These are phyloP conservation scores for Malassezia arunalokei DNA, from an alignment of 1,284 basidiomycete genomes.

Conservation along the genomic window DNA sequence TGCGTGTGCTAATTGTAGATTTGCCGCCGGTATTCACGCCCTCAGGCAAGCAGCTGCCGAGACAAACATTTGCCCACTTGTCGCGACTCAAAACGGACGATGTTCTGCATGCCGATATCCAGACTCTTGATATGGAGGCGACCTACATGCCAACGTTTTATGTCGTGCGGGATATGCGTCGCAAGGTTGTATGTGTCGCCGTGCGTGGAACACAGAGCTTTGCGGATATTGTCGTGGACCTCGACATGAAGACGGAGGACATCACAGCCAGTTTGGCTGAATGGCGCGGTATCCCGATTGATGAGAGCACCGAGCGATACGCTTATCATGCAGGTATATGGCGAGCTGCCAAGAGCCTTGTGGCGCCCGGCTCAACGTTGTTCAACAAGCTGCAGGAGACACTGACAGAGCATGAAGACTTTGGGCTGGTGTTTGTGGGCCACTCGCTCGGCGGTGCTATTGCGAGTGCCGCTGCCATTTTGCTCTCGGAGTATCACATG, in stretches of 20 bases:
- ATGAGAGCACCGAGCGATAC: conserved; percentile 18
- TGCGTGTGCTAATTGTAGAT: conserved; percentile 27
- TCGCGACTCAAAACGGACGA: conserved; percentile 38
- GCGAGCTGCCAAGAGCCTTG: conserved; percentile 34
- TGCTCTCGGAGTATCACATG: conserved; percentile 34
- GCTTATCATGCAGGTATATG: conserved; percentile 40
- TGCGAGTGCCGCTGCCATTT: conserved; percentile 36
- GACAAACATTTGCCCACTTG: conserved; percentile 42
- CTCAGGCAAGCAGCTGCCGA: conserved; percentile 36
- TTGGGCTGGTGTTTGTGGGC: conserved; percentile 39
- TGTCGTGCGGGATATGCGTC: conserved; percentile 34
- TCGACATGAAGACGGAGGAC: conserved; percentile 37
- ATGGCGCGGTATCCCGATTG: conserved; percentile 20
- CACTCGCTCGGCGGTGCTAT: conserved; percentile 42
- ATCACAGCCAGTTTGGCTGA: conserved; percentile 26
- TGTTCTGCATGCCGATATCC: conserved; percentile 43
- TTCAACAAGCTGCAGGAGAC: conserved; percentile 27
- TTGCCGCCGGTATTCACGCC: conserved; percentile 42
- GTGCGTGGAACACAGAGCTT: conserved; percentile 43
- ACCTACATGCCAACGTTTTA: conserved; percentile 43
- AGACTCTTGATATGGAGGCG: conserved; percentile 35
- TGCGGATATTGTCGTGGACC: conserved; percentile 43
- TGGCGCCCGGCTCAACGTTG: conserved; percentile 32
- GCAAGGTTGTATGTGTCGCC: conserved; percentile 39
- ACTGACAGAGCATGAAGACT: conserved; percentile 33